Percentiles rank a stretch among this genome's conserved stretches.
Evolutionary conservation across 345 rosid genomes (phyloP).

Genomic region (Gossypium rotundifolium): DNA sequence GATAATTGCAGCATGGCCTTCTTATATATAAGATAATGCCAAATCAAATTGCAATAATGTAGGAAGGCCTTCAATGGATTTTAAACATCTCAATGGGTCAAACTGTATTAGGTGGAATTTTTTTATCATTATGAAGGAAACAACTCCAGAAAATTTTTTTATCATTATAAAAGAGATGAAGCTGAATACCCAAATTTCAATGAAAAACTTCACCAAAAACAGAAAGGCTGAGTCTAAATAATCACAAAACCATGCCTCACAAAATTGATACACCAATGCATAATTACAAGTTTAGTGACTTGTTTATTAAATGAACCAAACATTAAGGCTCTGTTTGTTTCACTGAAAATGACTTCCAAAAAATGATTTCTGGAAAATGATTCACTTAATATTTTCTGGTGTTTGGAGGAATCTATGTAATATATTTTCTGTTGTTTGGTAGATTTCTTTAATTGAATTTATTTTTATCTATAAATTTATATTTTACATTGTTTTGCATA

Average conservation of each 20-base stretch:
- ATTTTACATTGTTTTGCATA: too few relatives aligned
- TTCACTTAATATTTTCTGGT: too few relatives aligned
- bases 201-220: background rate
- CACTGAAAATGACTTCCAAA: too few relatives aligned
- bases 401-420: too few relatives aligned
- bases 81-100: background rate
- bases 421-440: too few relatives aligned
- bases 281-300: background rate
- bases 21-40: background rate
- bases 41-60: background rate
- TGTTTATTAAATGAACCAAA: background rate
- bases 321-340: background rate
- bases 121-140: background rate
- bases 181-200: background rate
- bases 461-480: too few relatives aligned
- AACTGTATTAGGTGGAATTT: background rate
- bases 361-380: too few relatives aligned
- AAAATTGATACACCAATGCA: background rate
- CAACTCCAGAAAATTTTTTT: background rate
- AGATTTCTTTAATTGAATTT: too few relatives aligned
- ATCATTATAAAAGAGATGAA: background rate
- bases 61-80: background rate
- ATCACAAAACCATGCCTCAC: background rate
- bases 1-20: background rate
- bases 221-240: background rate